Evolutionary conservation across 2,329 filamentous ascomycete species (phyloP).

Genomic region (Xylariaceae sp.): DNA sequence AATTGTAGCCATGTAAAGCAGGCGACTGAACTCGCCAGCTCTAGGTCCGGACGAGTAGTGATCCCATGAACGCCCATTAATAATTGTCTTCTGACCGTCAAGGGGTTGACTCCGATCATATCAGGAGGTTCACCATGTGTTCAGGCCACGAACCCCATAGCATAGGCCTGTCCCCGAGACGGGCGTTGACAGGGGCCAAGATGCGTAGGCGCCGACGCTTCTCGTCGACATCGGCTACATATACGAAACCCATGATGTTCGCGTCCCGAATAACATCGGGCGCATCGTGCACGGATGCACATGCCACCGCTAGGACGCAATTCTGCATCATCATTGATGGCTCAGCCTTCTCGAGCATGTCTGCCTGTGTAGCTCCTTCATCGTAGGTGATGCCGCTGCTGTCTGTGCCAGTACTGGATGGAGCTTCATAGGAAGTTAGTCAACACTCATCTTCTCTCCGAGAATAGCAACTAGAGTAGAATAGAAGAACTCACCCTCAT

Average conservation of each 20-base stretch:
- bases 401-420: constrained; percentile 12
- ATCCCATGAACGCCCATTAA: neutral
- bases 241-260: constrained; percentile 86
- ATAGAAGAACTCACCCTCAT: constrained; percentile 46
- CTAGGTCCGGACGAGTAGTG: no score
- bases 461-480: neutral
- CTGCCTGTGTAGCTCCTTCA: constrained; percentile 27
- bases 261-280: constrained; percentile 71
- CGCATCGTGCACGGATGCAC: constrained; percentile 63
- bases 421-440: constrained; percentile 5
- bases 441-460: neutral
- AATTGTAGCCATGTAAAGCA: no score
- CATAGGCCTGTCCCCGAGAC: constrained; percentile 72
- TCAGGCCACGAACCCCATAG: constrained; percentile 86
- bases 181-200: constrained; percentile 75
- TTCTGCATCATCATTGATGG: constrained; percentile 68
- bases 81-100: no score
- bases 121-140: constrained; percentile 68
- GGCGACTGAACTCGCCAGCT: no score
- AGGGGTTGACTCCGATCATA: constrained; percentile 5
- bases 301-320: constrained; percentile 78
- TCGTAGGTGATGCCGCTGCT: constrained; percentile 12
- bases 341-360: constrained; percentile 56
- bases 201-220: constrained; percentile 75
- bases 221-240: constrained; percentile 86